Evolutionary conservation across 2,329 filamentous ascomycete species (phyloP), one percentile per base, ranked within the genome.

Genomic region (Ceratocystis alfenasii): DNA sequence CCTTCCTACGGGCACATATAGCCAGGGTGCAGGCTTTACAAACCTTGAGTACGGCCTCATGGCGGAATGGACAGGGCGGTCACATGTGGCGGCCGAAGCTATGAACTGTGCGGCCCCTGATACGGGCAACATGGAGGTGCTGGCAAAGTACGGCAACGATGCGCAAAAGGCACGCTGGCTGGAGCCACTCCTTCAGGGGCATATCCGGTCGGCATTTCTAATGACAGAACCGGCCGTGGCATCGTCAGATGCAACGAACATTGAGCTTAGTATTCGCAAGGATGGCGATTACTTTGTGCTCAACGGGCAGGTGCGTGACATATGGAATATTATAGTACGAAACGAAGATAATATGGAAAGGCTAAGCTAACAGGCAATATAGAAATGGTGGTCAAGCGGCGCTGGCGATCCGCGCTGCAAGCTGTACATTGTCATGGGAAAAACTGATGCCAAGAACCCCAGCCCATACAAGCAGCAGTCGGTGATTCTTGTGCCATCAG

Each of bases 321-420:
- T 8, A 62, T 48, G 53, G 33, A 50, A 12, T 6, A 25, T 45
- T 8, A 55, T 3, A 53, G 48, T 7, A 25, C 3, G 7, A 53
- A 12, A 25, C 46, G 6, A 8, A 20, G 46, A 22, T 10, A 22
- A 15, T 5, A 8, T 6, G 17, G n/a, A 28, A 25, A 17, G 22
- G 2, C 67, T 66, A 62, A 72, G 0, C 67, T 66, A 62, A 72
- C 68, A 17, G 30, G 20, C 3, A 2, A 5, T 15, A 17, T 72
- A 93, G 84, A 99, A 99, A 90, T 99, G 94, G 94, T 99, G 94
- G 94, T 95, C 90, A 33, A 95, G 90, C 69, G 94, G 94, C 70
- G 91, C 92, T 20, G 94, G 94, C 67, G 94, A 99, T 77, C 88
- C 88, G 67, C 84, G 93, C 71, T 99, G 94, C 81, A 83, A 88